phyloP scores from a whole-genome alignment of 495 filamentous ascomycete genomes.

The Bacidia gigantensis region DNA sequence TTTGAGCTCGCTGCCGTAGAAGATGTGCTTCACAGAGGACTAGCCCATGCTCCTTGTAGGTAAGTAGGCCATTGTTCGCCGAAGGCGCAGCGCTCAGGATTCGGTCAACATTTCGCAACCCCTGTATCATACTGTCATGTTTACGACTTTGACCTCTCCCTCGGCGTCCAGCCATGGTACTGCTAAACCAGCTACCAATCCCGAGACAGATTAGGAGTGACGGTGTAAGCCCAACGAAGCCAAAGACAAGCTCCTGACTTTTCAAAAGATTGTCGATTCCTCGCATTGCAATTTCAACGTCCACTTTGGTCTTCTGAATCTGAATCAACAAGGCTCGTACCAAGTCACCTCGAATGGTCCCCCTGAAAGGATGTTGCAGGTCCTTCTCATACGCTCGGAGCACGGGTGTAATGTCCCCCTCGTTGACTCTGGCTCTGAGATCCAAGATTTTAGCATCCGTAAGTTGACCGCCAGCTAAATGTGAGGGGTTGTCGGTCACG shows the following conservation, averaged over 20 bases:
- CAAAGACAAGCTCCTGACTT: slow-evolving; percentile 94
- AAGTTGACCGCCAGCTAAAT: slow-evolving; percentile 28
- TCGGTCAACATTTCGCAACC: slow-evolving; percentile 70
- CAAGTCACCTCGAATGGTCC: slow-evolving; percentile 72
- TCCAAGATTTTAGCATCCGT: slow-evolving; percentile 49
- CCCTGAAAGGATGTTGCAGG: slow-evolving; percentile 60
- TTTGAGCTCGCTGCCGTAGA: slow-evolving; percentile 50
- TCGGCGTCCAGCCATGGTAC: slow-evolving; percentile 50
- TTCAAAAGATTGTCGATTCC: slow-evolving; percentile 87
- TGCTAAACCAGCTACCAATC: slow-evolving; percentile 54
- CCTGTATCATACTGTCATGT: slow-evolving; percentile 51
- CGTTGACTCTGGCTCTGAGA: slow-evolving; percentile 62
- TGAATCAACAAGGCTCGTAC: slow-evolving; percentile 85
- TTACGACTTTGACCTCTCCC: slow-evolving; percentile 46
- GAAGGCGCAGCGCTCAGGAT: slow-evolving; percentile 55
- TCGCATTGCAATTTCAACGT: slow-evolving; percentile 87
- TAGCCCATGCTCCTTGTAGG: slow-evolving; percentile 82
- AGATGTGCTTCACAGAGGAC: slow-evolving; percentile 78
- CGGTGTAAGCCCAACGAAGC: slow-evolving; percentile 82
- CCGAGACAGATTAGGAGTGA: slow-evolving; percentile 73
- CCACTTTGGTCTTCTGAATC: slow-evolving; percentile 96
- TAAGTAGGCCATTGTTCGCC: slow-evolving; percentile 49
- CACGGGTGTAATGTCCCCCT: slow-evolving; percentile 87
- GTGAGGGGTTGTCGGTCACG: slow-evolving; percentile 57
- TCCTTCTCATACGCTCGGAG: slow-evolving; percentile 83